Base-by-base conservation (phyloP, 2,329 filamentous ascomycete genomes). In the Parascedosporium putredinis region DNA sequence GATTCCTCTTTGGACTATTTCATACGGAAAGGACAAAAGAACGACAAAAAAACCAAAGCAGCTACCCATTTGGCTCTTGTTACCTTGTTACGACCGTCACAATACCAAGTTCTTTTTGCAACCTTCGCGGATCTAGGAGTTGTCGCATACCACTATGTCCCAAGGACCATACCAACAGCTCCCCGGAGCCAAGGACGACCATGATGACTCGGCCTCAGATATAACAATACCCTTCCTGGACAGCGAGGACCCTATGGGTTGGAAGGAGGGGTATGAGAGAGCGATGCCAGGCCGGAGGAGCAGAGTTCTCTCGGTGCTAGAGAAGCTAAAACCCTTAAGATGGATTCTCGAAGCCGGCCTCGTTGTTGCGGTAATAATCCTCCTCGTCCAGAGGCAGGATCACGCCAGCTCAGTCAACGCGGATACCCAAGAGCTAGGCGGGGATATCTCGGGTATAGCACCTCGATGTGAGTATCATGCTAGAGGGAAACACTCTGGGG, bases 361-460 rank as follows among this genome's bases (percentile, higher is more conserved):
- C 2, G 47, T 70, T 1, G 34, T 67, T 5, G 56, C 64, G 2
- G 63, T 69, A 43, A 46, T 68, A 29, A 59, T 59, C 2, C 59
- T 69, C 8, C 53, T 69, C 22, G 29, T 68, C 4, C 63, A 67
- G 24, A 56, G 60, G 24, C 57, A 57, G 9, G 54, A 54, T 48
- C 49, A 56, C n/a, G 1, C 25, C 16, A n/a, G 14, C 42, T n/a
- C n/a, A n/a, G n/a, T n/a, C n/a, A 4, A 10, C 48, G 43, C 47
- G 31, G 52, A 47, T 50, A 52, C 20, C 53, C 50, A 51, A 4
- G 64, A 68, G 33, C 58, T 62, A 2, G 59, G 55, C 0, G 67
- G 66, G 2, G 67, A 70, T 50, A 55, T 70, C 20, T 66, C 66
- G 2, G 66, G 66, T 2, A 69, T 70, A 51, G 64, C 65, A 20